phyloP scores from a whole-genome alignment of 2,329 filamentous ascomycete genomes.

The Colletotrichum sp. region DNA sequence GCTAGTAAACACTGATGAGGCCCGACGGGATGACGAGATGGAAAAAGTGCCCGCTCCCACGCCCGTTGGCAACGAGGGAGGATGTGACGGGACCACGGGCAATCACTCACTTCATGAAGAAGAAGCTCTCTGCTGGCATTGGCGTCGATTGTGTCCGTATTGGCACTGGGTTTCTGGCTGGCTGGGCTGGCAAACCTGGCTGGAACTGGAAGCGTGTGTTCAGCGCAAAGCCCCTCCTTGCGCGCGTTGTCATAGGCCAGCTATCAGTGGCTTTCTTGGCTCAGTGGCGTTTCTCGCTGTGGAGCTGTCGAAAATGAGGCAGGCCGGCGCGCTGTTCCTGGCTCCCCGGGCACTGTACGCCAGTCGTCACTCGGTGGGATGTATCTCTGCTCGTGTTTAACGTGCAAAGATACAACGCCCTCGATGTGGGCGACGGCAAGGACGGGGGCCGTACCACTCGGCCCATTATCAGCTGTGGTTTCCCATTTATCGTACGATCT shows the following conservation, averaged over 20 bases:
- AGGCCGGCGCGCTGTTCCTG: neutral
- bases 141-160: neutral
- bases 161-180: neutral
- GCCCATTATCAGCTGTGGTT: slow-evolving; percentile 19
- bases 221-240: neutral
- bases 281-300: neutral
- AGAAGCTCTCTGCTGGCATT: neutral
- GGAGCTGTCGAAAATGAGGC: neutral
- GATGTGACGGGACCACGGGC: neutral
- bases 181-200: neutral
- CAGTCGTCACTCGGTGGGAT: neutral
- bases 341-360: neutral
- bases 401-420: neutral
- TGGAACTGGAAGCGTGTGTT: neutral
- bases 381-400: neutral
- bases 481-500: slow-evolving; percentile 24
- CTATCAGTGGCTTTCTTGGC: neutral
- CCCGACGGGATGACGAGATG: neutral
- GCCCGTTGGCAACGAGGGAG: neutral
- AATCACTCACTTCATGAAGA: neutral
- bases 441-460: slow-evolving; percentile 3
- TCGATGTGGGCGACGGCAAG: neutral
- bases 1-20: neutral
- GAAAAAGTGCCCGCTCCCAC: neutral
- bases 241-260: neutral